These are phyloP conservation scores for Marvania coccoides DNA, from an alignment of 139 green algal genomes.

Conservation along the genomic window DNA sequence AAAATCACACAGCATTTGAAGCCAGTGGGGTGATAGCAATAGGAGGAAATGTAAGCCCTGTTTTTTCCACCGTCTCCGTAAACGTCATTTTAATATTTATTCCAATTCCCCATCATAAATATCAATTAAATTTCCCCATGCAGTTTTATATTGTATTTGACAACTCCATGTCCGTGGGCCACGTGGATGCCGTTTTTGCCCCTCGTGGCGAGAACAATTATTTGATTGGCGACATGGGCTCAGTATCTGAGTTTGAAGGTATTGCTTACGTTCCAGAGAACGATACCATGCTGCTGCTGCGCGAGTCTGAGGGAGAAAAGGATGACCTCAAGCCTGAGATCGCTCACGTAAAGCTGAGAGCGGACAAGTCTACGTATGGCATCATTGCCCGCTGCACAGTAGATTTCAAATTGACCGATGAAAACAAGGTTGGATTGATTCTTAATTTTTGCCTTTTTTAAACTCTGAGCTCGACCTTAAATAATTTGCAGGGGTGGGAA, in stretches of 20 bases:
- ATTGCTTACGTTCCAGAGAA: constrained; percentile 22
- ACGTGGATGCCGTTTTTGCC: background rate
- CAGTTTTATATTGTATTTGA: constrained; percentile 20
- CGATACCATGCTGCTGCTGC: constrained; percentile 37
- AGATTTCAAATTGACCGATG: constrained; percentile 24
- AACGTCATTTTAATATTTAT: too few relatives aligned
- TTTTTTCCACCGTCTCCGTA: too few relatives aligned
- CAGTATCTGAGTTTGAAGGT: constrained; percentile 17
- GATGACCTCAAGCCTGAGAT: constrained; percentile 6
- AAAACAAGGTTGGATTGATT: too few relatives aligned
- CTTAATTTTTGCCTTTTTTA: too few relatives aligned
- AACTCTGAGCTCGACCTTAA: too few relatives aligned
- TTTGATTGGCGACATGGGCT: constrained; percentile 1
- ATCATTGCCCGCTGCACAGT: constrained; percentile 9
- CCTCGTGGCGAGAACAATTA: constrained; percentile 4
- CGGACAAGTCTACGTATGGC: constrained; percentile 7
- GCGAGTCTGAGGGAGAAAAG: constrained; percentile 16
- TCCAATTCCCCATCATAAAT: too few relatives aligned
- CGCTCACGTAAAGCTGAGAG: background rate
- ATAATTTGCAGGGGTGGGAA: constrained; percentile 1
- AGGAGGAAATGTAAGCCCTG: too few relatives aligned
- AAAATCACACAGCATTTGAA: constrained; percentile 12
- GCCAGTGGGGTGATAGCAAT: background rate
- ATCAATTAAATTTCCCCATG: too few relatives aligned
- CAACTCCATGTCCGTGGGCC: constrained; percentile 4